phyloP scores from a whole-genome alignment of 257 asterid genomes.

The Marsdenia floribunda region DNA sequence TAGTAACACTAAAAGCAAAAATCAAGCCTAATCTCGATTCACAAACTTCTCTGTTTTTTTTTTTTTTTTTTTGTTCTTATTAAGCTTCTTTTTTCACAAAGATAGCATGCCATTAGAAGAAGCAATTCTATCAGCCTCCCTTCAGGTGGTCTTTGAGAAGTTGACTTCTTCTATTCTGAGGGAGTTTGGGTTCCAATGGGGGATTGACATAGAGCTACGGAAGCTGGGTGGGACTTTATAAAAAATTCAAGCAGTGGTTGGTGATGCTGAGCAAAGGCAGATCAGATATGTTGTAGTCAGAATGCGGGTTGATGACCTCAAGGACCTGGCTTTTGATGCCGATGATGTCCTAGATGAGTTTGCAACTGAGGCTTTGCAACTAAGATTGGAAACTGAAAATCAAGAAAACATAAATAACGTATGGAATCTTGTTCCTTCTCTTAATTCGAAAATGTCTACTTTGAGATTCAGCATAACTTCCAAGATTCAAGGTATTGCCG shows the following conservation, averaged over 20 bases:
- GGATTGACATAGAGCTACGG: neutral
- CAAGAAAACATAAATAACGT: too few species aligned
- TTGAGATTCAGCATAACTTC: too few species aligned
- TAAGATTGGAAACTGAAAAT: too few species aligned
- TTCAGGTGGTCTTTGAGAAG: constrained; percentile 3
- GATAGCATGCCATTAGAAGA: neutral
- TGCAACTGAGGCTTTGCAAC: too few species aligned
- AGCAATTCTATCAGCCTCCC: neutral
- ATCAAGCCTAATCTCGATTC: neutral
- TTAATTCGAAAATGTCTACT: too few species aligned
- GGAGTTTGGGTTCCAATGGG: neutral
- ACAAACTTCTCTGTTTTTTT: too few species aligned
- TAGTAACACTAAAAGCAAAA: neutral
- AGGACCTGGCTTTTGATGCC: constrained; percentile 6
- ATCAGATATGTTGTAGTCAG: neutral
- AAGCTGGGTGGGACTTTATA: neutral
- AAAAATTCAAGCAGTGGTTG: neutral
- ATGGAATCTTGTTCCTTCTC: too few species aligned
- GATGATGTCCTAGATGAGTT: neutral
- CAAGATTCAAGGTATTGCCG: neutral
- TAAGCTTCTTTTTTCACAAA: neutral
- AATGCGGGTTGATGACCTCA: neutral
- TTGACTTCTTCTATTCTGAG: neutral
- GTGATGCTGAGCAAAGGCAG: constrained; percentile 5
- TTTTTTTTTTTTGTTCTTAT: too few species aligned